Percentiles rank a stretch among this genome's conserved stretches.
These are phyloP conservation scores for Globisporangium nodosum DNA, from an alignment of 352 stramenopile genomes.

Conservation along the genomic window DNA sequence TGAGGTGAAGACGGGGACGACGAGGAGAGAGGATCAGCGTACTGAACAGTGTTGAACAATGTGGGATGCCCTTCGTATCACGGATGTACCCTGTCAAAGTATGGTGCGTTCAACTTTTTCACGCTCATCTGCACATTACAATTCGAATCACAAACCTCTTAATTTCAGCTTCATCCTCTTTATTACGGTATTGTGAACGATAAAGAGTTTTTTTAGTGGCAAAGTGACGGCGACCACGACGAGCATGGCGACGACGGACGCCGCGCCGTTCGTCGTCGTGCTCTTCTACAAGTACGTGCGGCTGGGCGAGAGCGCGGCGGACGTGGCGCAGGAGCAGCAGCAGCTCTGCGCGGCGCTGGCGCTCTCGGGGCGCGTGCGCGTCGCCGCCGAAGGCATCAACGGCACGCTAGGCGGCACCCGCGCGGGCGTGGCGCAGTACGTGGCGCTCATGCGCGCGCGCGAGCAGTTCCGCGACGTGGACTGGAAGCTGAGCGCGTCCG, in stretches of 20 bases:
- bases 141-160: background rate
- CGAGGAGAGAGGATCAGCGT: background rate
- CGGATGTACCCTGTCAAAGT: too few relatives aligned
- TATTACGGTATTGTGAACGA: too few relatives aligned
- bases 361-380: slow-evolving; percentile 67
- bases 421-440: slow-evolving; percentile 52
- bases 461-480: slow-evolving; percentile 41
- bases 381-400: slow-evolving; percentile 85
- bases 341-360: slow-evolving; percentile 38
- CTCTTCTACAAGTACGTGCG: slow-evolving; percentile 84
- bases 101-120: background rate
- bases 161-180: background rate
- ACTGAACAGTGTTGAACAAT: too few relatives aligned
- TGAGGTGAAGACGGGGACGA: too few relatives aligned
- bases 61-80: too few relatives aligned
- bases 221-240: slow-evolving; percentile 9
- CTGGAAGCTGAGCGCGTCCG: slow-evolving; percentile 75
- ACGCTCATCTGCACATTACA: background rate
- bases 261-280: slow-evolving; percentile 44
- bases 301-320: slow-evolving; percentile 35
- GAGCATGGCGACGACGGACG: background rate
- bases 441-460: slow-evolving; percentile 39
- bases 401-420: slow-evolving; percentile 61
- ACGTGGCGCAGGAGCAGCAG: slow-evolving; percentile 39
- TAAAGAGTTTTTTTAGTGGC: background rate